Base-by-base conservation (phyloP, 176 grass and related monocot species). In the Oryza longistaminata region DNA sequence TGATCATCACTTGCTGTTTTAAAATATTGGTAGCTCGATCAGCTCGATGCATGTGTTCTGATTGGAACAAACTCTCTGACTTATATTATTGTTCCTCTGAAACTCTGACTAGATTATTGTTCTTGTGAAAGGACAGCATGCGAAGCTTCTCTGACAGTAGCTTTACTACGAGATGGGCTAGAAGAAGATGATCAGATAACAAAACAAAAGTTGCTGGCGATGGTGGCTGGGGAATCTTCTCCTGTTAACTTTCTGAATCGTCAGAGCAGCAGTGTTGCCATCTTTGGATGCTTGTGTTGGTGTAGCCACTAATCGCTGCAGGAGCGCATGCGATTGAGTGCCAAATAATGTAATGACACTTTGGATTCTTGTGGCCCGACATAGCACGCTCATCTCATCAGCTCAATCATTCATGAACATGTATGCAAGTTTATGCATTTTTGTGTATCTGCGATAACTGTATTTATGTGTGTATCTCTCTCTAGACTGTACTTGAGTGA, bases 321-420 rank as follows among this genome's bases (percentile, higher is more conserved):
- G 58, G 10, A 9, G 64, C 64, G n/a, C 83, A 43, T 80, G 76
- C 69, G 61, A 3, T 19, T 76, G 84, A 64, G 49, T 72, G 84
- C 21, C 0, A 25, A 46, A 82, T 78, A 82, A 87, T 82, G 71
- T 6, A 58, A 40, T 2, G 14, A n/a, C 67, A 16, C 67, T 66
- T 73, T 88, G 86, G 86, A 83, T 73, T 45, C 74, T 72, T 78
- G 80, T 42, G 67, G 42, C 2, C 80, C 74, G 55, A 78, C 81
- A 79, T 72, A 25, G 67, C 87, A 88, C 58, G 55, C 80, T 43
- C 67, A 65, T 60, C 2, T 88, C 40, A 71, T 78, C 33, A 19
- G 8, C 22, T 52, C 74, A 43, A 66, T 72, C 15, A 65, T 58
- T 24, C 70, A 9, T 27, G 1, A 61, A 9, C 0, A 7, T 29